phyloP scores from a whole-genome alignment of 2,329 filamentous ascomycete genomes.

The Penicillium sp. region DNA sequence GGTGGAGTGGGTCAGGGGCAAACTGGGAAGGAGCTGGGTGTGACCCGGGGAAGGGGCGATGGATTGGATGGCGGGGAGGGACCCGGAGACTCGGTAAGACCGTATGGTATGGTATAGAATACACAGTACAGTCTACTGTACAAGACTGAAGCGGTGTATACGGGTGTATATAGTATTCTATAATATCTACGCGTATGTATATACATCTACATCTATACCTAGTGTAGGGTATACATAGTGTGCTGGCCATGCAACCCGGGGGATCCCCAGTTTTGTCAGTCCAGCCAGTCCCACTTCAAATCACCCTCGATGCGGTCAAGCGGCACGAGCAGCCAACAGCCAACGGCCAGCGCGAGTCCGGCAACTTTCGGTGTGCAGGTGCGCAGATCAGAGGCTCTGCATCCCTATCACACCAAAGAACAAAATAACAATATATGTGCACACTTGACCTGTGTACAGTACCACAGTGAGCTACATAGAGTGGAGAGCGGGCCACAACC shows the following conservation, averaged over 20 bases:
- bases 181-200: too few species aligned
- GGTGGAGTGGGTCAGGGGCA: constrained; percentile 2
- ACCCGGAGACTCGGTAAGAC: too few species aligned
- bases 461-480: background rate
- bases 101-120: too few species aligned
- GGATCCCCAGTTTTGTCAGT: background rate
- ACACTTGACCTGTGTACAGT: background rate
- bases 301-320: background rate
- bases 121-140: too few species aligned
- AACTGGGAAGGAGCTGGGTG: background rate
- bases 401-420: background rate
- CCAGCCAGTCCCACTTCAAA: background rate
- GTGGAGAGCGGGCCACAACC: background rate
- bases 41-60: background rate
- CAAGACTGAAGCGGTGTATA: too few species aligned
- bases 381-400: constrained; percentile 3
- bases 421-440: background rate
- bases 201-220: too few species aligned
- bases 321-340: background rate
- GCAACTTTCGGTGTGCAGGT: constrained; percentile 4
- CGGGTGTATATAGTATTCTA: too few species aligned
- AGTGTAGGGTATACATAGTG: background rate
- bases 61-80: too few species aligned
- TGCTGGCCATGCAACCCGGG: background rate
- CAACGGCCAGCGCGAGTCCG: background rate